Evolutionary conservation across 2,329 filamentous ascomycete species (phyloP).

Genomic region (Calonectria henricotiae): DNA sequence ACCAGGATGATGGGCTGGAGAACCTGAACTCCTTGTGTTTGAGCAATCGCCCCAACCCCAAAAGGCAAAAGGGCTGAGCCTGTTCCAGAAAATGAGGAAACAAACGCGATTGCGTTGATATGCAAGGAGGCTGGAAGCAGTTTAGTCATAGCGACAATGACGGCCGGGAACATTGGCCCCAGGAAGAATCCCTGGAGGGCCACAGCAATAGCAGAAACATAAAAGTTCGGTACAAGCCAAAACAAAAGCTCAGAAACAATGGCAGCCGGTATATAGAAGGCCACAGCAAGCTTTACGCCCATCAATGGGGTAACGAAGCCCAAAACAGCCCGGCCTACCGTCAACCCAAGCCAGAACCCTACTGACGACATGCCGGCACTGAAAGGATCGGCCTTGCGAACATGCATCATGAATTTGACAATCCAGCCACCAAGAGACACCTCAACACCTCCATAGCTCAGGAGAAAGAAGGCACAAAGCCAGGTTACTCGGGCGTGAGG

Average conservation of each 20-base stretch:
- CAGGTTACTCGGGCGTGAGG: slow-evolving; percentile 73
- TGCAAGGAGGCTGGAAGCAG: slow-evolving; percentile 80
- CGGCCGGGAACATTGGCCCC: slow-evolving; percentile 83
- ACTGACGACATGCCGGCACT: slow-evolving; percentile 82
- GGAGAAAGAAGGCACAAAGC: slow-evolving; percentile 81
- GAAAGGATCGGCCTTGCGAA: slow-evolving; percentile 78
- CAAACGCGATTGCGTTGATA: slow-evolving; percentile 84
- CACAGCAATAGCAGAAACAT: slow-evolving; percentile 81
- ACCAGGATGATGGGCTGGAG: slow-evolving; percentile 72
- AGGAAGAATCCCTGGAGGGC: slow-evolving; percentile 84
- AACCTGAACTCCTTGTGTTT: slow-evolving; percentile 69
- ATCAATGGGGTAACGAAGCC: slow-evolving; percentile 82
- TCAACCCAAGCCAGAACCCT: slow-evolving; percentile 87
- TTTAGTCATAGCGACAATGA: slow-evolving; percentile 80
- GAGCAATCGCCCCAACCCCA: slow-evolving; percentile 78
- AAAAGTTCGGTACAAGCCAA: slow-evolving; percentile 86
- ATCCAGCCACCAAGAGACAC: slow-evolving; percentile 87
- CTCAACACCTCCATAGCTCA: slow-evolving; percentile 84
- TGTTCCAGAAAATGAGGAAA: slow-evolving; percentile 81
- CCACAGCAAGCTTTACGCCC: slow-evolving; percentile 78
- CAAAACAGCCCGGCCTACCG: slow-evolving; percentile 78
- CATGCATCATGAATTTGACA: slow-evolving; percentile 85
- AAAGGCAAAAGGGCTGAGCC: slow-evolving; percentile 79
- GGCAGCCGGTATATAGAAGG: slow-evolving; percentile 74
- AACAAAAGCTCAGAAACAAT: slow-evolving; percentile 81